Conservation (phyloP, 2,329 filamentous ascomycete genomes). For the Escovopsis sp. region DNA sequence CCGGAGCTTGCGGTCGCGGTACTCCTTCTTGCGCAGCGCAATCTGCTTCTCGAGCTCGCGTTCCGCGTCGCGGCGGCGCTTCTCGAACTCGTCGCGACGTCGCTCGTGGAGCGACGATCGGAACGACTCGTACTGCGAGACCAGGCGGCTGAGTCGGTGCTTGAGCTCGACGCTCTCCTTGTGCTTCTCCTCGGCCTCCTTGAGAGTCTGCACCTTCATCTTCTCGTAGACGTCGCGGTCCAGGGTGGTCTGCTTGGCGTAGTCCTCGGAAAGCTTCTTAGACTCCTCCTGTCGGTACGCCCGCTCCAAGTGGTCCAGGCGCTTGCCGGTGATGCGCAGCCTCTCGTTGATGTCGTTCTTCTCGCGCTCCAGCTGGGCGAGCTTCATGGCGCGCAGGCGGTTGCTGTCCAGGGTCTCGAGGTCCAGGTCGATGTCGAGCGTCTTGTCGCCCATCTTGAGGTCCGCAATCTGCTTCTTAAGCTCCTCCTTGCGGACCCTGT, state of each 20-base stretch:
- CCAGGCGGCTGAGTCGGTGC: constrained; percentile 74
- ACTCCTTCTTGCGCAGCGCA: constrained; percentile 72
- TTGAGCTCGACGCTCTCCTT: constrained; percentile 86
- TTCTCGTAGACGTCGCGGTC: constrained; percentile 72
- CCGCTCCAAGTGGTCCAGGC: constrained; percentile 92
- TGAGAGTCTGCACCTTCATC: constrained; percentile 61
- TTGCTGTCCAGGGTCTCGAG: constrained; percentile 79
- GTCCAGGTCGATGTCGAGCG: constrained; percentile 59
- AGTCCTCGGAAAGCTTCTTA: constrained; percentile 81
- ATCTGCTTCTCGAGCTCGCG: constrained; percentile 89
- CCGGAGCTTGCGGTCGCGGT: constrained; percentile 64
- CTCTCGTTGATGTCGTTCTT: constrained; percentile 93
- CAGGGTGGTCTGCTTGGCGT: constrained; percentile 62
- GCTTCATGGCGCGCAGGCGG: constrained; percentile 83
- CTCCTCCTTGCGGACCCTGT: constrained; percentile 83
- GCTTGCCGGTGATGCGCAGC: constrained; percentile 82
- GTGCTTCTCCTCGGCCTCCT: constrained; percentile 75
- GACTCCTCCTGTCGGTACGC: constrained; percentile 91
- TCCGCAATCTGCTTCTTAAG: constrained; percentile 86
- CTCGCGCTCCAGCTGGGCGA: constrained; percentile 90
- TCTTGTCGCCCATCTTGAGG: constrained; percentile 76
- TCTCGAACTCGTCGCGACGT: constrained; percentile 90
- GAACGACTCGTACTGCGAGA: constrained; percentile 75
- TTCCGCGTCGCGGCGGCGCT: constrained; percentile 79
- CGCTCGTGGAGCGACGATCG: constrained; percentile 68